Base-by-base conservation (phyloP, 2,329 filamentous ascomycete species). In the Penicillium thymicola region DNA sequence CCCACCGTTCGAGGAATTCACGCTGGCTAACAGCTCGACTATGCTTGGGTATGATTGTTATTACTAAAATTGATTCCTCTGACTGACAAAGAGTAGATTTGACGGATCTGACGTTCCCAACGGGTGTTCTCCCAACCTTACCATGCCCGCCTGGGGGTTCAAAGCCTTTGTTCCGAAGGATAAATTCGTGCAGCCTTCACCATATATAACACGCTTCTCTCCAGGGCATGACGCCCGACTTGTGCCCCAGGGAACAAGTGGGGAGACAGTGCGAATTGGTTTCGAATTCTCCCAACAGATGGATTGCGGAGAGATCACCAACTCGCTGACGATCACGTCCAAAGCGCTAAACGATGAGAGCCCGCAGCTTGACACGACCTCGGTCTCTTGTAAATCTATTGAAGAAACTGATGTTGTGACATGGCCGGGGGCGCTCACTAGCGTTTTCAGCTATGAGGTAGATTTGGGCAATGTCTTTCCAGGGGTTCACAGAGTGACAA, bases 241-340 rank as follows among this genome's bases (percentile, higher is more conserved):
- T 41, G 32, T 53, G 25, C 2, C 51, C 5, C 34, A 41, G 14
- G 42, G 42, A 41, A 53, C 34, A 47, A 27, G 16, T 25, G 51
- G 51, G 27, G 51, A 53, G 6, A 53, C 42, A 4, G 23, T 53
- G 4, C 42, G 43, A 9, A 53, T 53, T 27, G 43, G 51, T 18
- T 53, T 88, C 7, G 78, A 83, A 44, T 88, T 86, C 68, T 86
- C 84, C 0, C 74, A 76, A 5, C 71, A 79, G 41, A 87, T 88
- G 85, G 76, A 84, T 62, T 88, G 85, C 67, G 72, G 79, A n/a
- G 76, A 75, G 0, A 72, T 87, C 21, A 79, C 76, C 0, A 69
- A 78, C 3, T 75, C 75, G 9, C 75, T 88, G 23, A 72, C 71
- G 0, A 72, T 85, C 55, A 76, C 85, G 1, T 81, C 75, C 1